Evolutionary conservation across 768 basidiomycete species (phyloP), one percentile per base, ranked within the genome.

Genomic region (Rhizopogon vinicolor): DNA sequence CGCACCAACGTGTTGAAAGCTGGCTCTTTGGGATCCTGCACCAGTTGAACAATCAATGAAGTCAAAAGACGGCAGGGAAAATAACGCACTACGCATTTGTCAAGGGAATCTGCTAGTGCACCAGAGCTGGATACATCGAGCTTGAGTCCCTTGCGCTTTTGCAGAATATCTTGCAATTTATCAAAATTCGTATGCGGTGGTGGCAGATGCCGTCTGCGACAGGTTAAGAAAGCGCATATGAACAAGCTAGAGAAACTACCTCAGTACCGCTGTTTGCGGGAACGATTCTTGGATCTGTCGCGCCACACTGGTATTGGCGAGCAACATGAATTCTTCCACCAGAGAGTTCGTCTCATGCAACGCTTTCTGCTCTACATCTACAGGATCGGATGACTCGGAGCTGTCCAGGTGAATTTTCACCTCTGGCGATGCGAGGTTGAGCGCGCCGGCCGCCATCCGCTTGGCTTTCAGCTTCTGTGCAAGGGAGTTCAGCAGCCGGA

Each of bases 241-340:
- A 37, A 22, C 18, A 35, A 44, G 37, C 19, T 40, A 25, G 39
- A 48, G 22, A 16, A 31, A 56, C 71, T 41, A 91, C 88, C 94
- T 81, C 51, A 98, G 74, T 0, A 99, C 95, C 2, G 95, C 92
- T 1, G 96, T 98, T 67, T 93, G 90, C 1, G 97, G 96, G 76
- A 95, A 99, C 0, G 88, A 86, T 63, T 96, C 91, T 65, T 96
- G 89, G 14, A 97, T 98, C 72, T 89, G 91, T 61, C 75, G 72
- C 6, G 97, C 96, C 1, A 98, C 97, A 60, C 88, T 91, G 62
- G 96, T 89, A 63, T 98, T 99, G 6, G 97, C 96, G 56, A 99
- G 84, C 60, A 99, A 75, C 97, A 99, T 99, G 73, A 99, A 98
- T 70, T 98, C 97, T 70, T 99, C 97, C 2, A 98, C 97, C 7